phyloP scores from a whole-genome alignment of 2,329 filamentous ascomycete genomes.

The Septoria petroselini region DNA sequence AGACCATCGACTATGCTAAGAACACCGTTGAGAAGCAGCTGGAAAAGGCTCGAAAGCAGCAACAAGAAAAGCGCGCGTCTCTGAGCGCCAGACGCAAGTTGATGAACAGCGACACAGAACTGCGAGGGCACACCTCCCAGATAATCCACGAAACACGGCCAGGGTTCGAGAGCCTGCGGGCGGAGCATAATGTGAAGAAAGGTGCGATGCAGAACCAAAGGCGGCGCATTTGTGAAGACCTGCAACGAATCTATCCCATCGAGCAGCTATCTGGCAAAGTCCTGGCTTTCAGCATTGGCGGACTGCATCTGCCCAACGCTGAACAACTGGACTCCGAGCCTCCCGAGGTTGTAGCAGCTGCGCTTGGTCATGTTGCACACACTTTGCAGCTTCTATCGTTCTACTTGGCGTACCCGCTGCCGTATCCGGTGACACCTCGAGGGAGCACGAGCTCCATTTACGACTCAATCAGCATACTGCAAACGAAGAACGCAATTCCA shows the following conservation, averaged over 20 bases:
- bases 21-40: constrained; percentile 64
- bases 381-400: constrained; percentile 73
- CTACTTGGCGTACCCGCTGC: constrained; percentile 74
- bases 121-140: constrained; percentile 29
- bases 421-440: constrained; percentile 71
- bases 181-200: constrained; percentile 45
- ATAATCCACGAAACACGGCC: constrained; percentile 57
- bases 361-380: constrained; percentile 74
- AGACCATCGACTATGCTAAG: constrained; percentile 53
- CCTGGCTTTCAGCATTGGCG: constrained; percentile 79
- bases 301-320: constrained; percentile 75
- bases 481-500: constrained; percentile 26
- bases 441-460: constrained; percentile 73
- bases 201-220: constrained; percentile 79
- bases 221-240: constrained; percentile 80
- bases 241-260: constrained; percentile 77
- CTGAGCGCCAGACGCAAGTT: constrained; percentile 63
- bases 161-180: constrained; percentile 44
- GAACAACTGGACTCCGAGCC: constrained; percentile 63
- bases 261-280: constrained; percentile 61
- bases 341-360: constrained; percentile 74
- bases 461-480: constrained; percentile 61
- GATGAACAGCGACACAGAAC: constrained; percentile 52
- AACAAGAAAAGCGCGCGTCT: constrained; percentile 65
- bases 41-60: constrained; percentile 58